These are phyloP conservation scores for Leishmania amazonensis DNA, from an alignment of 208 protist genomes.

Conservation along the genomic window DNA sequence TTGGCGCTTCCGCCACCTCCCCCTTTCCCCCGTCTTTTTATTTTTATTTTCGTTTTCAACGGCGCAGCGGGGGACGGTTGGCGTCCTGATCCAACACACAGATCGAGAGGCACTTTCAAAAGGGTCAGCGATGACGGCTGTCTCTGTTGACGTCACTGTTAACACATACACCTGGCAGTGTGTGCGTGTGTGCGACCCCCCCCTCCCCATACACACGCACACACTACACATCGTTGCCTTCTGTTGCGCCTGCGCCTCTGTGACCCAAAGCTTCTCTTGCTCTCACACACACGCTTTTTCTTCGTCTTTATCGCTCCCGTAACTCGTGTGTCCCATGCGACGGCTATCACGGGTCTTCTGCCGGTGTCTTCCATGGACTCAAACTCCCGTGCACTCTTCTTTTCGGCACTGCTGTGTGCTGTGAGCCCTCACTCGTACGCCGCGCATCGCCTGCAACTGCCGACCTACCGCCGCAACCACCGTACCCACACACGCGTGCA, in stretches of 20 bases:
- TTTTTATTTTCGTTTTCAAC: too few relatives aligned
- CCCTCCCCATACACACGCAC: too few relatives aligned
- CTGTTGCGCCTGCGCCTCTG: neutral
- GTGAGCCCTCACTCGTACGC: neutral
- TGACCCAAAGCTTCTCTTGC: neutral
- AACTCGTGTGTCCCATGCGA: neutral
- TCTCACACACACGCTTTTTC: neutral
- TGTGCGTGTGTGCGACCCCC: too few relatives aligned
- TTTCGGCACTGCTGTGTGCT: neutral
- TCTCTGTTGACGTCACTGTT: too few relatives aligned
- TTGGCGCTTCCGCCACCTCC: too few relatives aligned
- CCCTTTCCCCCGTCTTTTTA: too few relatives aligned
- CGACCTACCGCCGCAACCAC: neutral
- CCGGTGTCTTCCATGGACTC: neutral
- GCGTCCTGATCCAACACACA: too few relatives aligned
- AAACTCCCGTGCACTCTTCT: neutral
- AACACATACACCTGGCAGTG: too few relatives aligned
- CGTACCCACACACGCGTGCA: neutral
- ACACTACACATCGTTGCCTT: neutral
- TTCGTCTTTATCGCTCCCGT: too few relatives aligned
- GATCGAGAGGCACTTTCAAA: too few relatives aligned
- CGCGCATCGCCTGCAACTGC: neutral
- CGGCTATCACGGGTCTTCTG: neutral
- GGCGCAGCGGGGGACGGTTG: too few relatives aligned
- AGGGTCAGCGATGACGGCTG: too few relatives aligned